These are phyloP conservation scores for Diaporthe australafricana DNA, from an alignment of 2,329 filamentous ascomycete genomes.

Conservation along the genomic window DNA sequence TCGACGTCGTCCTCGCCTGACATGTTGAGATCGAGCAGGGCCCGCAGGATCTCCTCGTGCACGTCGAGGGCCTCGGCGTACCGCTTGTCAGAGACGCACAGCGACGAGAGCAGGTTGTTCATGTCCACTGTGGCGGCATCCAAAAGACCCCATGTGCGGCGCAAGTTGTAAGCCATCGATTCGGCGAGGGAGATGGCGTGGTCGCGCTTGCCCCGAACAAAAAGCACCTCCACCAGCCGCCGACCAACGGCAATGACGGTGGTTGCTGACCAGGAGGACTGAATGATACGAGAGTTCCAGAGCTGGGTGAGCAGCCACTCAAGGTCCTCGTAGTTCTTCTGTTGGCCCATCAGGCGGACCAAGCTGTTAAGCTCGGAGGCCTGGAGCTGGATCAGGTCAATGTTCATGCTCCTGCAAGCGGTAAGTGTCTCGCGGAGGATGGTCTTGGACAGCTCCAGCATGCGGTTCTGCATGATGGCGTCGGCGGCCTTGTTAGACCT, in stretches of 20 bases:
- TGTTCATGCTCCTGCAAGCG: slow-evolving; percentile 38
- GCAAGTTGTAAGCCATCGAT: slow-evolving; percentile 39
- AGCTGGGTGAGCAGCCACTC: slow-evolving; percentile 39
- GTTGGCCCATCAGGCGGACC: slow-evolving; percentile 38
- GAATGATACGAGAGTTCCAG: slow-evolving; percentile 38
- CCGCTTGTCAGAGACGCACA: slow-evolving; percentile 35
- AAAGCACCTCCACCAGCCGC: slow-evolving; percentile 37
- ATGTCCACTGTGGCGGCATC: slow-evolving; percentile 38
- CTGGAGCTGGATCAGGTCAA: slow-evolving; percentile 37
- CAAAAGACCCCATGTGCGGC: slow-evolving; percentile 38
- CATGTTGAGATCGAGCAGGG: slow-evolving; percentile 37
- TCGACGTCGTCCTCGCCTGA: slow-evolving; percentile 32
- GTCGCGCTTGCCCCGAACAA: slow-evolving; percentile 35
- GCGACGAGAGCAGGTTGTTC: slow-evolving; percentile 38
- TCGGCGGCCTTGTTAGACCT: slow-evolving; percentile 44
- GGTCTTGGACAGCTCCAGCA: slow-evolving; percentile 38
- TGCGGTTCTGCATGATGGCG: slow-evolving; percentile 34
- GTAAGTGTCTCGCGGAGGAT: slow-evolving; percentile 38
- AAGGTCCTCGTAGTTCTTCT: slow-evolving; percentile 39
- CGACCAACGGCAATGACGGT: slow-evolving; percentile 38
- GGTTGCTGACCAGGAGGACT: slow-evolving; percentile 35
- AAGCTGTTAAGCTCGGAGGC: slow-evolving; percentile 38
- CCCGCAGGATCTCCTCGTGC: slow-evolving; percentile 38
- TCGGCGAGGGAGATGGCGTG: slow-evolving; percentile 38
- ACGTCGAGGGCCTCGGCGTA: slow-evolving; percentile 37